Evolutionary conservation across 1,139 yeast genomes (phyloP).

Genomic region (Pichia sp.): DNA sequence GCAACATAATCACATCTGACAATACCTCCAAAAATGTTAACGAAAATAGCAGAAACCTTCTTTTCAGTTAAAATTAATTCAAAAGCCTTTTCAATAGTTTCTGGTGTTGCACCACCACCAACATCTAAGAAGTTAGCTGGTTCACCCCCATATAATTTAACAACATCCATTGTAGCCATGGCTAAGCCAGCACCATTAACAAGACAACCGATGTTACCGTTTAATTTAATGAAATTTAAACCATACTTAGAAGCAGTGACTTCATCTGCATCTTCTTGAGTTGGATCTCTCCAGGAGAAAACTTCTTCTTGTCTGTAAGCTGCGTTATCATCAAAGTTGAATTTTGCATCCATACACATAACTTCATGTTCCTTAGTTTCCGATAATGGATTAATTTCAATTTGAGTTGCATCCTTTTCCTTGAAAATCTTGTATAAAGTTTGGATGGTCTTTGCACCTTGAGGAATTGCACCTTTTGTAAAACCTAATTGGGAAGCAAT

Average conservation of each 20-base stretch:
- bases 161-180: slow-evolving; percentile 99
- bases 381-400: slow-evolving; percentile 95
- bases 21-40: slow-evolving; percentile 98
- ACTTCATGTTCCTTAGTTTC: slow-evolving; percentile 89
- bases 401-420: slow-evolving; percentile 95
- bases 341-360: slow-evolving; percentile 98
- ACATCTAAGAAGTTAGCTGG: slow-evolving; percentile 99
- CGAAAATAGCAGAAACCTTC: slow-evolving; percentile 91
- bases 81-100: slow-evolving; percentile 96
- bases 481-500: slow-evolving; percentile 80
- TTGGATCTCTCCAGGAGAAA: slow-evolving; percentile 91
- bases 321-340: slow-evolving; percentile 96
- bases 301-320: slow-evolving; percentile 91
- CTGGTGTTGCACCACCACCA: slow-evolving; percentile 99
- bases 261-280: slow-evolving; percentile 98
- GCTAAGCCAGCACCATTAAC: slow-evolving; percentile 99
- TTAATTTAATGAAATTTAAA: slow-evolving; percentile 92
- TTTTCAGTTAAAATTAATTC: slow-evolving; percentile 84
- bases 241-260: slow-evolving; percentile 85
- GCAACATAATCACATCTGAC: slow-evolving; percentile 99
- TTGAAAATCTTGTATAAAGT: slow-evolving; percentile 81
- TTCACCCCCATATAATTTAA: slow-evolving; percentile 95
- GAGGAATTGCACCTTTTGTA: slow-evolving; percentile 68
- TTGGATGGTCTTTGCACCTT: slow-evolving; percentile 83
- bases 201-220: slow-evolving; percentile 96